phyloP scores from a whole-genome alignment of 176 grass and related monocot genomes.

The Musa troglodytarum region DNA sequence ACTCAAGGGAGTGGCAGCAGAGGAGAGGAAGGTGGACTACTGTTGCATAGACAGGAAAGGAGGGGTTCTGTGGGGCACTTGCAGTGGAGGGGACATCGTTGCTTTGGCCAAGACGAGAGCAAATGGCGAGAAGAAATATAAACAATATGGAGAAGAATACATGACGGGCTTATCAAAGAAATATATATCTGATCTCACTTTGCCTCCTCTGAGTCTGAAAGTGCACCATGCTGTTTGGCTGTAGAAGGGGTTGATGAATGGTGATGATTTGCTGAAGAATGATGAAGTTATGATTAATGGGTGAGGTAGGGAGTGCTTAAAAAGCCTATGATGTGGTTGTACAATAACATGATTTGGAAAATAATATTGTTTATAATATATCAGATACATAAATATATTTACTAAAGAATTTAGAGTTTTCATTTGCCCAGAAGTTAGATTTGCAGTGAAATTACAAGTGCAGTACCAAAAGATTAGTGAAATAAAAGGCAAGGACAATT shows the following conservation, averaged over 20 bases:
- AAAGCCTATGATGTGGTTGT: not conserved
- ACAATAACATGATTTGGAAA: not conserved
- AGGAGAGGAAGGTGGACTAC: conserved; percentile 25
- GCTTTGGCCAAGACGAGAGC: not conserved
- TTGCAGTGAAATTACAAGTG: too few relatives aligned
- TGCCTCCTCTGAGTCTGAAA: not conserved
- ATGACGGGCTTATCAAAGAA: not conserved
- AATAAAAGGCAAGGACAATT: not conserved
- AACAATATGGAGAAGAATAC: not conserved
- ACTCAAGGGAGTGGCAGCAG: conserved; percentile 14
- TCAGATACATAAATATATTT: not conserved
- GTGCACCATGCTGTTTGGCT: not conserved
- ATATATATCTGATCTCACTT: too few relatives aligned
- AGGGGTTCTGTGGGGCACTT: conserved; percentile 59
- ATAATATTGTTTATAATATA: not conserved
- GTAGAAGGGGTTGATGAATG: not conserved
- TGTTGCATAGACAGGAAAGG: conserved; percentile 23
- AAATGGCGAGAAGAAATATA: conserved; percentile 5
- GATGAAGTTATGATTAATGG: not conserved
- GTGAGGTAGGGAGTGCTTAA: not conserved
- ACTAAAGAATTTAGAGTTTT: not conserved
- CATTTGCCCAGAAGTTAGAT: too few relatives aligned
- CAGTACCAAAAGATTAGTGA: not conserved
- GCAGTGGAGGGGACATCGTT: not conserved
- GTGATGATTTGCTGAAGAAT: not conserved